phyloP scores from a whole-genome alignment of 257 asterid genomes.

The Salvia rosmarinus region DNA sequence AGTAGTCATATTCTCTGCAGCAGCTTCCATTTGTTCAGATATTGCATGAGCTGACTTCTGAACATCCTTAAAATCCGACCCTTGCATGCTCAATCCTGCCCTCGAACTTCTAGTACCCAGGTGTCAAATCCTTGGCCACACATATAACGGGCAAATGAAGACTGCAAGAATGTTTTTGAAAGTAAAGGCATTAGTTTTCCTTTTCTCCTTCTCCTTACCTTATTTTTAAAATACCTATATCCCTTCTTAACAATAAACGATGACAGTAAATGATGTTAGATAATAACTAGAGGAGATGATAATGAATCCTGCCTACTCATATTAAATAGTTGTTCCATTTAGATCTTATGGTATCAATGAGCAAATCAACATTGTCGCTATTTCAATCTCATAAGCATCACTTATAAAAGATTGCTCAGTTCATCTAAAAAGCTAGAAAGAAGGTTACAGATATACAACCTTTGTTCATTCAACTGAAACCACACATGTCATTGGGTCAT shows the following conservation, averaged over 20 bases:
- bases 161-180: conserved; percentile 53
- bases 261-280: not conserved
- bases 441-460: not conserved
- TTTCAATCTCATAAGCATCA: conserved; percentile 10
- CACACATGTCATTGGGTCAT: not conserved
- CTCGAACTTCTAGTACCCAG: conserved; percentile 96
- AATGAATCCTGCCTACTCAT: conserved; percentile 14
- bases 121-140: conserved; percentile 99
- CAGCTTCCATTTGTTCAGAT: conserved; percentile 68
- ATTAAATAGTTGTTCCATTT: not conserved
- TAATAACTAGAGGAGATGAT: conserved; percentile 10
- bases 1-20: conserved; percentile 54
- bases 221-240: not conserved
- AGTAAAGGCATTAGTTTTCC: conserved; percentile 30
- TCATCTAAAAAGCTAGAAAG: conserved; percentile 13
- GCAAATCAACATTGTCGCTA: not conserved
- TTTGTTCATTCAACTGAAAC: not conserved
- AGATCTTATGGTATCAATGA: not conserved
- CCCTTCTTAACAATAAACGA: not conserved
- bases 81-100: conserved; percentile 84
- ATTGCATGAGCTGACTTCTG: conserved; percentile 61
- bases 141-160: conserved; percentile 97
- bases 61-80: conserved; percentile 56
- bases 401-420: conserved; percentile 7
- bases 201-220: not conserved